These are phyloP conservation scores for Mimosa bimucronata DNA, from an alignment of 306 rosid genomes.

Conservation along the genomic window DNA sequence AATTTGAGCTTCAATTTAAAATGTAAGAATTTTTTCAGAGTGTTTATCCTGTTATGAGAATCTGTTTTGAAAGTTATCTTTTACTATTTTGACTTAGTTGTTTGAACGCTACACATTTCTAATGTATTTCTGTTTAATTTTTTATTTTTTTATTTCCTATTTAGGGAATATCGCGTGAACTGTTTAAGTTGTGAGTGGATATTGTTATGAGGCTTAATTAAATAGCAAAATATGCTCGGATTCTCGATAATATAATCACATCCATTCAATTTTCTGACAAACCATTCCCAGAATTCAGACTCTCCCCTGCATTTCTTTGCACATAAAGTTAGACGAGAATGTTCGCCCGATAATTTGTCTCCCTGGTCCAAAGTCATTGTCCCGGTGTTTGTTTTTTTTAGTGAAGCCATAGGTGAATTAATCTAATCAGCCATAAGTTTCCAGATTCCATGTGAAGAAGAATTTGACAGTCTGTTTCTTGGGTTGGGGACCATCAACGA, in stretches of 20 bases:
- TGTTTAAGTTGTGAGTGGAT: constrained; percentile 36
- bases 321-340: constrained; percentile 48
- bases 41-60: constrained; percentile 7
- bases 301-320: constrained; percentile 38
- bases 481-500: constrained; percentile 64
- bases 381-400: constrained; percentile 13
- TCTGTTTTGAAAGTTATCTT: constrained; percentile 20
- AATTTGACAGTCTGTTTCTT: constrained; percentile 77
- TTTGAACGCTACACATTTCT: constrained; percentile 21
- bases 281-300: constrained; percentile 34
- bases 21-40: constrained; percentile 2
- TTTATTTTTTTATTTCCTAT: constrained; percentile 21
- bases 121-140: neutral
- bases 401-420: constrained; percentile 34
- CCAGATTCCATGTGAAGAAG: constrained; percentile 56
- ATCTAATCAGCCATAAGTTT: constrained; percentile 5
- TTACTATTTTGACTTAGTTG: constrained; percentile 6
- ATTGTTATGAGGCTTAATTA: constrained; percentile 41
- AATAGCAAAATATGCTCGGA: constrained; percentile 17
- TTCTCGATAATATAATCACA: constrained; percentile 42
- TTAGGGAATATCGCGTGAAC: constrained; percentile 38
- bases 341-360: constrained; percentile 44
- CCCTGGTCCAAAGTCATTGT: constrained; percentile 43
- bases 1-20: constrained; percentile 1
- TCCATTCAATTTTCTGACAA: constrained; percentile 40